Evolutionary conservation across 2,329 filamentous ascomycete species (phyloP).

Genomic region (Penicillium sp.): DNA sequence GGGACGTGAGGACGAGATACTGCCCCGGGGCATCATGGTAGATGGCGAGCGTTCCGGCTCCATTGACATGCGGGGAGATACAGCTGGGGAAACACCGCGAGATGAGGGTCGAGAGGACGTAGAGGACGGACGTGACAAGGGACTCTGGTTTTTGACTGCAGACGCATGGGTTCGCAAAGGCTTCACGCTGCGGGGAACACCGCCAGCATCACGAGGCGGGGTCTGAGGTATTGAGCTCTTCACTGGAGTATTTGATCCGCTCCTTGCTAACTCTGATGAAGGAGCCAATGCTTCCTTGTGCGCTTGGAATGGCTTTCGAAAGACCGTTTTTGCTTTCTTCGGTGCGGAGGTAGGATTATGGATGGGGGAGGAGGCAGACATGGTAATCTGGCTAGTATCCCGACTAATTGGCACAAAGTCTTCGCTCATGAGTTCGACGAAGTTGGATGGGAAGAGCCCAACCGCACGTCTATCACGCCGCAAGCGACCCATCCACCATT

Average conservation of each 20-base stretch:
- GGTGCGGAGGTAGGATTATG: conserved; percentile 47
- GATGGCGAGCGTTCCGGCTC: conserved; percentile 20
- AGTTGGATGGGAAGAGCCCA: conserved; percentile 94
- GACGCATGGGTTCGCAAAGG: conserved; percentile 37
- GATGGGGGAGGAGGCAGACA: conserved; percentile 46
- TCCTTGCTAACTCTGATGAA: conserved; percentile 30
- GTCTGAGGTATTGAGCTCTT: conserved; percentile 35
- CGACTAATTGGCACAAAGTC: conserved; percentile 66
- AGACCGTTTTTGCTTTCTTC: conserved; percentile 56
- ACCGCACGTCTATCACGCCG: conserved; percentile 85
- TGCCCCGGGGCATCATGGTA: conserved; percentile 13
- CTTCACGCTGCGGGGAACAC: conserved; percentile 29
- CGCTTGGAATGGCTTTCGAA: conserved; percentile 61
- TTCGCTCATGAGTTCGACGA: conserved; percentile 82
- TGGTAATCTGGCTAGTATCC: conserved; percentile 49
- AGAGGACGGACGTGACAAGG: conserved; percentile 32
- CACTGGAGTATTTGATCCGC: conserved; percentile 33
- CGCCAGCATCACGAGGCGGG: conserved; percentile 31
- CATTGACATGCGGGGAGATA: conserved; percentile 24
- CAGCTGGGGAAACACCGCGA: conserved; percentile 23
- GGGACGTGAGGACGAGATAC: conserved; percentile 22
- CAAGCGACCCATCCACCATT: conserved; percentile 95
- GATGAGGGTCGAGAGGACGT: conserved; percentile 29
- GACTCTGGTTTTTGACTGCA: conserved; percentile 37
- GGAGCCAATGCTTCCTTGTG: conserved; percentile 50